phyloP scores from a whole-genome alignment of 768 basidiomycete species.

The Lanmaoa pseudosensibilis region DNA sequence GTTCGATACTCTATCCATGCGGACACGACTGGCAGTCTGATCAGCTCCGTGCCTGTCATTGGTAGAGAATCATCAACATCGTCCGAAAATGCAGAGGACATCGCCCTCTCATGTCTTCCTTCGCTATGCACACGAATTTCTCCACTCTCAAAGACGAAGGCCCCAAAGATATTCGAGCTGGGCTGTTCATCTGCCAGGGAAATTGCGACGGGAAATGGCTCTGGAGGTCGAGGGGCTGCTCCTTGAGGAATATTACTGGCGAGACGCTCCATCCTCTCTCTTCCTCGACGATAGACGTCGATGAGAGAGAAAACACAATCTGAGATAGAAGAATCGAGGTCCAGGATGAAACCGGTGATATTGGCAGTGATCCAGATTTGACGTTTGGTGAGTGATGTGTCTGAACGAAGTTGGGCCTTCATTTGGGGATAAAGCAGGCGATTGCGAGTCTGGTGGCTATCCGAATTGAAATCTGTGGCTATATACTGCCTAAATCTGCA shows the following conservation, averaged over 20 bases:
- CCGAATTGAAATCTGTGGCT: constrained; percentile 67
- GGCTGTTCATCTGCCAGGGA: constrained; percentile 29
- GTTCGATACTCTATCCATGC: constrained; percentile 84
- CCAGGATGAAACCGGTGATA: constrained; percentile 83
- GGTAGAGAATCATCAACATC: constrained; percentile 55
- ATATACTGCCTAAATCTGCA: constrained; percentile 76
- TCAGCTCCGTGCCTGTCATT: constrained; percentile 53
- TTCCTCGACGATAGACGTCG: constrained; percentile 82
- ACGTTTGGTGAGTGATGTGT: constrained; percentile 46
- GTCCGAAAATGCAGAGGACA: constrained; percentile 40
- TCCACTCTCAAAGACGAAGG: constrained; percentile 82
- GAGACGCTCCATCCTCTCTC: constrained; percentile 70
- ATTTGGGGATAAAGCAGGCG: constrained; percentile 79
- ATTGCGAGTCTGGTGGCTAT: constrained; percentile 67
- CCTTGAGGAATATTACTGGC: constrained; percentile 53
- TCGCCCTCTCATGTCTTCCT: constrained; percentile 40
- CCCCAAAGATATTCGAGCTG: constrained; percentile 61
- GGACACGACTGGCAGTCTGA: constrained; percentile 73
- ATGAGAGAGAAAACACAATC: constrained; percentile 78
- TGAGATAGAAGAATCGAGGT: constrained; percentile 79
- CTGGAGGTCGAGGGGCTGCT: constrained; percentile 1
- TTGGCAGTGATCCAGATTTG: constrained; percentile 63
- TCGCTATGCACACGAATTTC: constrained; percentile 71
- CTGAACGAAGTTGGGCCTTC: constrained; percentile 68
- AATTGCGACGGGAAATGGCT: constrained; percentile 3